A percentile compares a stretch with the other conserved stretches of the same genome.
Evolutionary conservation across 2,329 filamentous ascomycete species (phyloP).

Genomic region (Sphaerulina vaccinii): DNA sequence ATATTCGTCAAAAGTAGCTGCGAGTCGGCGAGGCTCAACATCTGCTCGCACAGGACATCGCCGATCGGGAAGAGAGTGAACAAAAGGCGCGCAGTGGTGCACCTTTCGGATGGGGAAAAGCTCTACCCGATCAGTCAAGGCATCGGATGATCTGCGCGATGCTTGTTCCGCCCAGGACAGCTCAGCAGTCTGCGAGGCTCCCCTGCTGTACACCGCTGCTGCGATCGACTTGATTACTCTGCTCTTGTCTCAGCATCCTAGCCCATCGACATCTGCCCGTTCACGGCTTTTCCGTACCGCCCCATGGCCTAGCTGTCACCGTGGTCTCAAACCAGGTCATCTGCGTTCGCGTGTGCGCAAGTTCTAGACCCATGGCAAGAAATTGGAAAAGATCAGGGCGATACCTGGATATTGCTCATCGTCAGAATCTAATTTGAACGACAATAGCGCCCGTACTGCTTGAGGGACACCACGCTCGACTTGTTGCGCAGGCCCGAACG

Average conservation of each 20-base stretch:
- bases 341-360: background rate
- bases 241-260: conserved; percentile 13
- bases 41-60: too few species aligned
- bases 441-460: background rate
- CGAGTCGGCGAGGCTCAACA: too few species aligned
- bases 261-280: background rate
- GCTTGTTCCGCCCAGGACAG: conserved; percentile 1
- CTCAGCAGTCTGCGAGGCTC: background rate
- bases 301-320: background rate
- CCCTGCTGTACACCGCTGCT: background rate
- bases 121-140: background rate
- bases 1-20: too few species aligned
- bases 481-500: too few species aligned
- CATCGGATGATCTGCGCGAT: conserved; percentile 10
- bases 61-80: background rate
- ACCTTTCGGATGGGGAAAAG: background rate
- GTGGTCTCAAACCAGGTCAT: conserved; percentile 4
- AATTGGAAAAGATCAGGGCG: background rate
- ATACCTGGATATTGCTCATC: background rate
- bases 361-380: conserved; percentile 1
- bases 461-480: background rate
- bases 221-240: conserved; percentile 2
- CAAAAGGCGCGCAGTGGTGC: background rate
- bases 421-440: conserved; percentile 5
- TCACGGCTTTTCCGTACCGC: background rate